Conservation (phyloP, 495 filamentous ascomycete species). For the Friedmanniomyces endolithicus region DNA sequence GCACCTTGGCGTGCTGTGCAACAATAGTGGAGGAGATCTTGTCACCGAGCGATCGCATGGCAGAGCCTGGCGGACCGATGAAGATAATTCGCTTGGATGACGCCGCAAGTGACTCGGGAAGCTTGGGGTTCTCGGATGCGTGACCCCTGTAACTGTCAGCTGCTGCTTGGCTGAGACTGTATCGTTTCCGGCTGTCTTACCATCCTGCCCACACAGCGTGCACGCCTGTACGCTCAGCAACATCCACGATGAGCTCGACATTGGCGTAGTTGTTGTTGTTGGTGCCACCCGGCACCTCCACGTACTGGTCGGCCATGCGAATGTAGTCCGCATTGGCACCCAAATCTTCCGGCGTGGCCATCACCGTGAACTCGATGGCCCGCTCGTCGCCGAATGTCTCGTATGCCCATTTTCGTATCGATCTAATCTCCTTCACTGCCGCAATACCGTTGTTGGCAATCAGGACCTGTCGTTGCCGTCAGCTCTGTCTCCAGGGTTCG, state of each 20-base stretch:
- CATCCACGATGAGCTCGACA: constrained; percentile 96
- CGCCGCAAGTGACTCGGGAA: constrained; percentile 87
- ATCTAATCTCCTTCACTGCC: constrained; percentile 96
- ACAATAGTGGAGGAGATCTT: constrained; percentile 99
- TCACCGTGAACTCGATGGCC: constrained; percentile 97
- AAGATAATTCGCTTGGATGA: constrained; percentile 98
- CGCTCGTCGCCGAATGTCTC: constrained; percentile 96
- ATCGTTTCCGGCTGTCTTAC: constrained; percentile 42
- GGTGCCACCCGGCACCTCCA: constrained; percentile 95
- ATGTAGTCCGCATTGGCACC: constrained; percentile 98
- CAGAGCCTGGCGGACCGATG: constrained; percentile 93
- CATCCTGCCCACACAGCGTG: constrained; percentile 99
- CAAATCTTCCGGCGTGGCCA: constrained; percentile 99
- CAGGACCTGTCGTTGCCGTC: constrained; percentile 52
- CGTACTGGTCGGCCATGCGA: constrained; percentile 97
- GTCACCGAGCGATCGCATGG: constrained; percentile 97
- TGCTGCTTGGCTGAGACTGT: constrained; percentile 1
- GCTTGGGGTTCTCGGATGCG: constrained; percentile 94
- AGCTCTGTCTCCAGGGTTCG: background rate
- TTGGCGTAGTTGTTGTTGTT: constrained; percentile 99
- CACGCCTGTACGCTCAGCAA: constrained; percentile 97
- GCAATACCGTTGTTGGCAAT: constrained; percentile 99
- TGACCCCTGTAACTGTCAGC: constrained; percentile 56
- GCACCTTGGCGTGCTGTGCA: constrained; percentile 90
- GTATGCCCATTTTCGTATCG: constrained; percentile 99